Percentiles rank a stretch among this genome's conserved stretches.
These are phyloP conservation scores for Neonectria faginata DNA, from an alignment of 2,329 filamentous ascomycete species.

Conservation along the genomic window DNA sequence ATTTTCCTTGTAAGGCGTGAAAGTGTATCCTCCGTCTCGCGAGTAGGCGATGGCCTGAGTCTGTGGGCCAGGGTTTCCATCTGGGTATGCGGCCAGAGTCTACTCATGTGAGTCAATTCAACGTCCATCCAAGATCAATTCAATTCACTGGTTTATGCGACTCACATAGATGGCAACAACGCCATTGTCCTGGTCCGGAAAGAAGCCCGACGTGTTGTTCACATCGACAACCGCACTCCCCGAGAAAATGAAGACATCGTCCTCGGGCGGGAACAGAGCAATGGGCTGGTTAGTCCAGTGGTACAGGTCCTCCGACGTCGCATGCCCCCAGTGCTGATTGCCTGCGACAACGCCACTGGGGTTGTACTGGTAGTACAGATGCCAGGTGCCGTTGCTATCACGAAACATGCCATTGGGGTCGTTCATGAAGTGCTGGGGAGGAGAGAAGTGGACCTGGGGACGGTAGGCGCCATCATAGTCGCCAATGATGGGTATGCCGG, in stretches of 20 bases:
- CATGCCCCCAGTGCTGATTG: constrained; percentile 76
- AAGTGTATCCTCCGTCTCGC: constrained; percentile 70
- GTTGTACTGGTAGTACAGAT: constrained; percentile 73
- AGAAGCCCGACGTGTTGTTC: constrained; percentile 76
- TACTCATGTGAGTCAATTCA: constrained; percentile 6
- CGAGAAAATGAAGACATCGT: constrained; percentile 61
- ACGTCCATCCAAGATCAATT: not conserved
- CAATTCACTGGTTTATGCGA: constrained; percentile 12
- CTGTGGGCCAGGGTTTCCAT: constrained; percentile 48
- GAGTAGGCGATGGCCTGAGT: constrained; percentile 73
- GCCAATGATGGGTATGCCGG: constrained; percentile 40
- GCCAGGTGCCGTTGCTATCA: constrained; percentile 68
- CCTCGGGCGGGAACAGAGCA: constrained; percentile 64
- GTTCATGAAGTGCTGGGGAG: constrained; percentile 67
- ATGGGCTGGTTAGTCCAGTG: constrained; percentile 74
- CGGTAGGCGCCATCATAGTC: constrained; percentile 50
- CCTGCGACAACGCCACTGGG: constrained; percentile 59
- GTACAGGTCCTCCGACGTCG: constrained; percentile 71
- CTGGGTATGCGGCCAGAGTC: constrained; percentile 37
- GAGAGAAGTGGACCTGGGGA: constrained; percentile 68
- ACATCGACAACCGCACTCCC: constrained; percentile 69
- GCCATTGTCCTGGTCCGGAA: constrained; percentile 68
- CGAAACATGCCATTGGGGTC: constrained; percentile 74
- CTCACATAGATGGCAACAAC: constrained; percentile 64
- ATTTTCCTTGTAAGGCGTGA: constrained; percentile 69